A percentile compares a stretch with the other conserved stretches of the same genome.
Conservation (phyloP, 2,329 filamentous ascomycete species). For the Fusarium nodosum region DNA sequence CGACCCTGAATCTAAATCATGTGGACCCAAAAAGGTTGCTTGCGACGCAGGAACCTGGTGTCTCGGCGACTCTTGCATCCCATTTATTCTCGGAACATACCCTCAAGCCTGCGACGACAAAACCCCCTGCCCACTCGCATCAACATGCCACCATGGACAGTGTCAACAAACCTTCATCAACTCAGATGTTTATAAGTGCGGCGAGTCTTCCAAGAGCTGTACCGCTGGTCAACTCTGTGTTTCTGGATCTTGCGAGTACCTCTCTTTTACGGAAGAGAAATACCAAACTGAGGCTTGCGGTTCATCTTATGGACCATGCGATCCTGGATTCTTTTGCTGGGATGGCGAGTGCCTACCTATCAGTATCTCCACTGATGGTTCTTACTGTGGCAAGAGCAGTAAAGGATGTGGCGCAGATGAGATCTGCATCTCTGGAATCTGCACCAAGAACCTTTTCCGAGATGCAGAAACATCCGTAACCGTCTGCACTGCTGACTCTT, state of each 20-base stretch:
- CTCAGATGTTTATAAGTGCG: conserved; percentile 31
- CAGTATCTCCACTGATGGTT: conserved; percentile 25
- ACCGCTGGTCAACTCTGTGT: conserved; percentile 34
- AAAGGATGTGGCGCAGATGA: conserved; percentile 20
- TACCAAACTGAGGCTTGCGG: conserved; percentile 14
- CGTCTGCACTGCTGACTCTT: background rate
- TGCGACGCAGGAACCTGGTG: conserved; percentile 43
- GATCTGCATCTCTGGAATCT: conserved; percentile 34
- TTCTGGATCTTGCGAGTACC: conserved; percentile 21
- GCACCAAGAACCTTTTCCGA: conserved; percentile 9
- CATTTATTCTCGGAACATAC: conserved; percentile 39
- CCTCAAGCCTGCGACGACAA: conserved; percentile 28
- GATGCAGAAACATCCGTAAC: background rate
- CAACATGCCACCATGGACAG: conserved; percentile 18
- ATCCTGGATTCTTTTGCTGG: conserved; percentile 25
- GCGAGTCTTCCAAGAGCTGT: conserved; percentile 12
- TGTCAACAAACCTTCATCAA: conserved; percentile 32
- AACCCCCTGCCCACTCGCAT: conserved; percentile 15
- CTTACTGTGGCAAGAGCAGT: conserved; percentile 14
- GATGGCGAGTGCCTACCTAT: conserved; percentile 15
- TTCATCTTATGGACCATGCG: conserved; percentile 8
- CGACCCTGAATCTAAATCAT: conserved; percentile 29
- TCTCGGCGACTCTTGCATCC: conserved; percentile 27
- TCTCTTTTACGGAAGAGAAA: conserved; percentile 12
- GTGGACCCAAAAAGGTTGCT: conserved; percentile 17